phyloP scores from a whole-genome alignment of 1,284 basidiomycete genomes.

The Termitomyces sp. region DNA sequence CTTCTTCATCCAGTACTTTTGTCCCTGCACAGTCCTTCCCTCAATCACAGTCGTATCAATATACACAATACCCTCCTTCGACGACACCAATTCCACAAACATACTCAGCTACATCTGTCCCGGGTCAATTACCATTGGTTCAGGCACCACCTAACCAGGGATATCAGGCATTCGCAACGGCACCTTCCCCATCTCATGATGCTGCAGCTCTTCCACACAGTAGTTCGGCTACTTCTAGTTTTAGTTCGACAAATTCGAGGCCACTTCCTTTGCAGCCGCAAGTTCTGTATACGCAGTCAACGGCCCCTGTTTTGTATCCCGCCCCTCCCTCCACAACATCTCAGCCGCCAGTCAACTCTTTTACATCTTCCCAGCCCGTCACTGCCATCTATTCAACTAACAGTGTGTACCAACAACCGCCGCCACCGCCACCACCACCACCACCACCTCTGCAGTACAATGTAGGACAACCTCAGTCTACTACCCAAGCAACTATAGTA shows the following conservation, averaged over 20 bases:
- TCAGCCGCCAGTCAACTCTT: constrained; percentile 21
- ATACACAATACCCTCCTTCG: constrained; percentile 30
- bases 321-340: constrained; percentile 28
- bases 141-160: constrained; percentile 20
- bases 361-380: constrained; percentile 23
- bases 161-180: constrained; percentile 25
- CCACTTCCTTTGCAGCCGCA: constrained; percentile 51
- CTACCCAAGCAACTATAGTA: constrained; percentile 7
- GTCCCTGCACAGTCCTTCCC: constrained; percentile 32
- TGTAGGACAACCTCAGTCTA: constrained; percentile 12
- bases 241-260: constrained; percentile 35
- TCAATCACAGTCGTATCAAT: constrained; percentile 29
- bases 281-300: constrained; percentile 31
- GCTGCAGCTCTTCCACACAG: constrained; percentile 23
- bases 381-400: constrained; percentile 16
- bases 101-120: constrained; percentile 28
- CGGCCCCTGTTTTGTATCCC: constrained; percentile 31
- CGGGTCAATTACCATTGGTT: constrained; percentile 17
- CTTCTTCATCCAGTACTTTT: constrained; percentile 29
- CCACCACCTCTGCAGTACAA: constrained; percentile 26
- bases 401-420: constrained; percentile 20
- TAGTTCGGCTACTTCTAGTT: constrained; percentile 25
- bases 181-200: constrained; percentile 32
- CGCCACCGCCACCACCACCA: constrained; percentile 29
- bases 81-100: constrained; percentile 21